A percentile compares a stretch with the other conserved stretches of the same genome.
Evolutionary conservation across 768 basidiomycete species (phyloP).

Genomic region (Lactarius hatsudake): DNA sequence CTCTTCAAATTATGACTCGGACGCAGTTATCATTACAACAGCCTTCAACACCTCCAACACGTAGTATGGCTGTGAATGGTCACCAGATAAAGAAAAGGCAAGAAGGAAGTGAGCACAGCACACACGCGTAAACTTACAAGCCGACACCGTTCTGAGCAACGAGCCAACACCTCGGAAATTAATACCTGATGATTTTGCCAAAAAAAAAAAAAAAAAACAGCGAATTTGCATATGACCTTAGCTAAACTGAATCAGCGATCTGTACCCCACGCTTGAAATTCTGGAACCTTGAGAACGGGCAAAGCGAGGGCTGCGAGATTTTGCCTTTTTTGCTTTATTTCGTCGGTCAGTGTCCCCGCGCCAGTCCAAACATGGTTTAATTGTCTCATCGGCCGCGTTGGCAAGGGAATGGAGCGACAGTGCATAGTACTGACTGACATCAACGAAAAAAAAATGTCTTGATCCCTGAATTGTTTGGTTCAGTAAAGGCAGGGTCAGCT

Average conservation of each 20-base stretch:
- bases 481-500: neutral
- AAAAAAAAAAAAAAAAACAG: neutral
- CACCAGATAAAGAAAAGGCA: neutral
- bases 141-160: neutral
- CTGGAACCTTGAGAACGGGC: neutral
- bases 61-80: neutral
- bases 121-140: neutral
- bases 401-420: slow-evolving; percentile 14
- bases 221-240: neutral
- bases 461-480: neutral
- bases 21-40: neutral
- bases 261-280: neutral
- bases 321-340: neutral
- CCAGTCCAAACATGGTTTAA: slow-evolving; percentile 22
- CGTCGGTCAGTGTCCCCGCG: neutral
- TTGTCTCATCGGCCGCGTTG: slow-evolving; percentile 16
- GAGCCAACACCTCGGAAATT: neutral
- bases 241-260: neutral
- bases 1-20: neutral
- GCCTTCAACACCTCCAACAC: neutral
- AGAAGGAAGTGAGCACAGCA: neutral
- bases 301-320: neutral
- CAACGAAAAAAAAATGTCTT: neutral
- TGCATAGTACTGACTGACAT: neutral
- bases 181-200: neutral